Conservation (phyloP, 176 grass and related monocot genomes). For the Areca catechu region DNA sequence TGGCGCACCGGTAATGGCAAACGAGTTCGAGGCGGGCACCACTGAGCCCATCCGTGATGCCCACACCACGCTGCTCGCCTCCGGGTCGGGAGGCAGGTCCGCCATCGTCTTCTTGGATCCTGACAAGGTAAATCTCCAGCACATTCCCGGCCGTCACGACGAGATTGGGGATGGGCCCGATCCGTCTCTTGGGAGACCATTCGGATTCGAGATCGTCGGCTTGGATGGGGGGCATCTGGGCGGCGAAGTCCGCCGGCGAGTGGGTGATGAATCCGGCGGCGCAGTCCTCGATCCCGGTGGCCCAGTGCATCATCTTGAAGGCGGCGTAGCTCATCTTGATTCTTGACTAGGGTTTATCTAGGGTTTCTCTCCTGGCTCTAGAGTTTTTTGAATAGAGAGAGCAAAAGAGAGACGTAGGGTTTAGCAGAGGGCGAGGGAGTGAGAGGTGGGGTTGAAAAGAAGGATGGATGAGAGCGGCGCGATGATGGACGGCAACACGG, state of each 20-base stretch:
- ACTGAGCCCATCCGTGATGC: constrained; percentile 47
- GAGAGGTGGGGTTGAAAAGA: too few species aligned
- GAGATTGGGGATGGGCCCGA: constrained; percentile 54
- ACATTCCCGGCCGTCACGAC: constrained; percentile 73
- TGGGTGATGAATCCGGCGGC: constrained; percentile 66
- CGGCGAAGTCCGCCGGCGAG: constrained; percentile 4
- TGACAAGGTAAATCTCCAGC: constrained; percentile 69
- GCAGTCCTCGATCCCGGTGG: constrained; percentile 75
- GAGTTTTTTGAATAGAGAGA: neutral
- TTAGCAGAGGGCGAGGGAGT: too few species aligned
- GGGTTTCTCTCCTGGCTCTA: neutral
- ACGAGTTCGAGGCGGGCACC: constrained; percentile 63
- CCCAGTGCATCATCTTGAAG: constrained; percentile 81
- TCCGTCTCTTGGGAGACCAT: constrained; percentile 1
- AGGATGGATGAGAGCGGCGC: too few species aligned
- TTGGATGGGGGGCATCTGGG: constrained; percentile 2
- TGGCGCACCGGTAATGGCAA: constrained; percentile 54
- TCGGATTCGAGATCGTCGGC: constrained; percentile 33
- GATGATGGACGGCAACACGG: too few species aligned
- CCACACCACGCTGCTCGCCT: neutral
- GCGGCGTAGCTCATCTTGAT: constrained; percentile 76
- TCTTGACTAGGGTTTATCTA: neutral
- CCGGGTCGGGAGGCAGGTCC: neutral
- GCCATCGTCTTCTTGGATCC: constrained; percentile 37
- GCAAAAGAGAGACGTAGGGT: too few species aligned